Base-by-base conservation (phyloP, 768 basidiomycete species). In the Phaffia tasmanica region DNA sequence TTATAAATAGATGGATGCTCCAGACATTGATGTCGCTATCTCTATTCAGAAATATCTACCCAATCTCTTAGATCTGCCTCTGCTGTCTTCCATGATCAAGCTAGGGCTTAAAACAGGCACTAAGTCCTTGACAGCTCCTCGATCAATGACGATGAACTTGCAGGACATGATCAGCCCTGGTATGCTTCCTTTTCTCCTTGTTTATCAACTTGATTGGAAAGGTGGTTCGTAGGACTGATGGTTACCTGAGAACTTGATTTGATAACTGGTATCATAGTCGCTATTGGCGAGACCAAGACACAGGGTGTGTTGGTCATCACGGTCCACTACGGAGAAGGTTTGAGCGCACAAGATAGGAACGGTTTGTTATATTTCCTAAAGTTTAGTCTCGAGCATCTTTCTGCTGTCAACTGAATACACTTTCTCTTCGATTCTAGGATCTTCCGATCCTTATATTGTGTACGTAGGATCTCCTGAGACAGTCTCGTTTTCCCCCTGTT, bases 31-130 rank as follows among this genome's bases (percentile, higher is more conserved):
- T 25, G 78, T 86, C 46, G 83, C 83, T n/a, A 85, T 83, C 57
- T 42, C 35, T 42, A 42, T 42, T 11, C 35, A 42, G 35, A 42
- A 42, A 42, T 42, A 42, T 11, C 35, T 42, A 5, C 84, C 82
- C 49, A 86, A 81, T 73, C 85, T 88, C 74, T 84, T 89, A 80
- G 85, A 89, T 74, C 73, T 89, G 0, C 87, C 87, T 0, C 81
- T 84, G 61, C 75, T 89, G 58, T 84, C 83, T 1, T 79, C 80
- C 0, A 88, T 86, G 79, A 77, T 89, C 35, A 83, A 86, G 71
- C 81, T 79, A 61, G 80, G 82, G 3, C 84, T 89, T 69, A 82
- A 86, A 48, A 80, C 82, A 6, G 69, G 74, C 8, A 76, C 83
- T 3, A 80, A 80, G 4, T 81, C 81, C 66, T 83, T 86, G 68